Evolutionary conservation across 352 stramenopile genomes (phyloP), one percentile per base, ranked within the genome.

Genomic region (Phytopythium ostracodes): DNA sequence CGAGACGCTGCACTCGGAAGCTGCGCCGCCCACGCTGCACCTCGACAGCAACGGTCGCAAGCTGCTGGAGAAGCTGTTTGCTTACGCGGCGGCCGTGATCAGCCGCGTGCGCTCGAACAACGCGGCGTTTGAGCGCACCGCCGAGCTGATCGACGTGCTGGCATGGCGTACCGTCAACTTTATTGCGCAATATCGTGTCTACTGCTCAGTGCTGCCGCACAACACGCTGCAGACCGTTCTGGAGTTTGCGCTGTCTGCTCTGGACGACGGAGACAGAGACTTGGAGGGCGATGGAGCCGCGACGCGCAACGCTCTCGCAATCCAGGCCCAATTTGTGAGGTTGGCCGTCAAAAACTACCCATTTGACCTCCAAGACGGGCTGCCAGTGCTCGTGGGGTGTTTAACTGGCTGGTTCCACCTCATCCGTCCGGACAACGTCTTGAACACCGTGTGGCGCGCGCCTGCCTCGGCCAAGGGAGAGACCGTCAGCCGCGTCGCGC

Each of bases 11-110:
- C 81, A 94, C 59, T 64, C 71, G 10, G 40, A 67, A 15, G 76
- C 77, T 17, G 77, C 73, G 1, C 81, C 80, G 10, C 75, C 73
- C 0, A 51, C 80, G 38, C 62, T 94, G 18, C 86, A 94, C 59
- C 64, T 93, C 49, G 86, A 94, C 46, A 65, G 73, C 15, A 94
- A 92, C 42, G 84, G 86, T 22, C 72, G 82, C 33, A 77, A 88
- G 10, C 86, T 72, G 50, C 60, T 93, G 7, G 54, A 64, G 12
- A 71, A 88, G 54, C 64, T 92, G 6, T 84, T 90, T 25, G 59
- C 59, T 5, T 94, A 92, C 53, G 70, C 78, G 1, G 62, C 76
- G 17, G 60, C 60, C 0, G 70, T 92, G 17, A 76, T 92, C 18
- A 72, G 77, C 33, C 72, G 78, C 14, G 68, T 73, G 18, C 64